Conservation (phyloP, 345 rosid genomes). For the Limnanthes douglasii region DNA sequence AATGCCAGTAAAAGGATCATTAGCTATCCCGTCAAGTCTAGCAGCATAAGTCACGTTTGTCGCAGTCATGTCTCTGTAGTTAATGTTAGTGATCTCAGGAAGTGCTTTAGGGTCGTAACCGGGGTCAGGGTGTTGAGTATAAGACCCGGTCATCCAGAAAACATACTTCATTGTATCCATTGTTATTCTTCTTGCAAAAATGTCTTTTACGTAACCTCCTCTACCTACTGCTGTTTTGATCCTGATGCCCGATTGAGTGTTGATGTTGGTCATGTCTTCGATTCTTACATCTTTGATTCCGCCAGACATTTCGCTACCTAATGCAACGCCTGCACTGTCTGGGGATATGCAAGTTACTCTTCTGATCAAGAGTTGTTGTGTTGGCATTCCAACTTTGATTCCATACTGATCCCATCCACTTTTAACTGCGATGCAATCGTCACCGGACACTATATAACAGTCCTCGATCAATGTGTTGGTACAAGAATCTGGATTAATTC, state of each 20-base stretch:
- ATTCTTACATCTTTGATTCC: slow-evolving; percentile 48
- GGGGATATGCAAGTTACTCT: slow-evolving; percentile 73
- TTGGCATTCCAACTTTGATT: slow-evolving; percentile 30
- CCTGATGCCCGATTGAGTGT: slow-evolving; percentile 42
- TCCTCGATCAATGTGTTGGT: slow-evolving; percentile 40
- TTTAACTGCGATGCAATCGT: slow-evolving; percentile 68
- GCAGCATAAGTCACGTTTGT: slow-evolving; percentile 41
- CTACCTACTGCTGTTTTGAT: slow-evolving; percentile 60
- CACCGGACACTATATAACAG: slow-evolving; percentile 49
- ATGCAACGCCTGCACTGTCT: slow-evolving; percentile 54
- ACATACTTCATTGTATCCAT: slow-evolving; percentile 61
- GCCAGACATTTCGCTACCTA: slow-evolving; percentile 87
- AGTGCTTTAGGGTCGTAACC: slow-evolving; percentile 49
- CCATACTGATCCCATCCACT: slow-evolving; percentile 82
- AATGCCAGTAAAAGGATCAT: slow-evolving; percentile 32
- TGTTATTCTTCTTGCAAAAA: slow-evolving; percentile 30
- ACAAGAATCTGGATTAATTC: slow-evolving; percentile 94
- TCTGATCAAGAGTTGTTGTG: slow-evolving; percentile 33
- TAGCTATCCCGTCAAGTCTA: slow-evolving; percentile 30
- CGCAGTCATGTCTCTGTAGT: slow-evolving; percentile 36
- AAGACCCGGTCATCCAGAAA: slow-evolving; percentile 66
- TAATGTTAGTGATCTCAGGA: slow-evolving; percentile 31
- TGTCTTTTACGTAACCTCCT: slow-evolving; percentile 54
- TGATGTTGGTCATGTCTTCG: slow-evolving; percentile 32
- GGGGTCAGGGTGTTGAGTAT: slow-evolving; percentile 43